A percentile compares a stretch with the other conserved stretches of the same genome.
phyloP scores from a whole-genome alignment of 306 rosid genomes.

The Bauhinia variegata region DNA sequence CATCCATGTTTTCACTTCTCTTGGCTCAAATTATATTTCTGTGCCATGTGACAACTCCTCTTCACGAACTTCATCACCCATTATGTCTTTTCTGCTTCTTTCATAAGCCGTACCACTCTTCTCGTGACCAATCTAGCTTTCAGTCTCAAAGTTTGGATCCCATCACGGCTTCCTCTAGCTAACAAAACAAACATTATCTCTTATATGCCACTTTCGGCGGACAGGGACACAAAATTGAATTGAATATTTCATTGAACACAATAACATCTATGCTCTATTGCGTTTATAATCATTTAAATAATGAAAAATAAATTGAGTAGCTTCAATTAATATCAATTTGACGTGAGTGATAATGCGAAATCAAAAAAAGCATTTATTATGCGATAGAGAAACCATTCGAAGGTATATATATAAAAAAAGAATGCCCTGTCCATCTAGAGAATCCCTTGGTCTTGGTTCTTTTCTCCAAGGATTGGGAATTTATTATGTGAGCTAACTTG shows the following conservation, averaged over 20 bases:
- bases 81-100: conserved; percentile 25
- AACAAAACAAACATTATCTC: too few species aligned
- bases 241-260: too few species aligned
- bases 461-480: too few species aligned
- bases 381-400: conserved; percentile 28
- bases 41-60: conserved; percentile 45
- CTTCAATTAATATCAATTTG: too few species aligned
- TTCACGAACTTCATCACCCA: conserved; percentile 29
- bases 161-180: conserved; percentile 19
- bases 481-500: background rate
- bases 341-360: too few species aligned
- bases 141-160: background rate
- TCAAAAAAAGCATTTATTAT: conserved; percentile 13
- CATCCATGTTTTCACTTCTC: conserved; percentile 6
- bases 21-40: conserved; percentile 27
- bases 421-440: conserved; percentile 41
- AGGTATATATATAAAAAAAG: conserved; percentile 34
- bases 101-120: conserved; percentile 12
- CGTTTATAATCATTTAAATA: too few species aligned
- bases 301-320: too few species aligned
- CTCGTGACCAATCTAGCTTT: conserved; percentile 34
- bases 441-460: conserved; percentile 18
- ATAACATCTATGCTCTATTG: too few species aligned
- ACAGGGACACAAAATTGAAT: too few species aligned
- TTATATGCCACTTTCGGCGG: too few species aligned